Evolutionary conservation across 805 yeast genomes (phyloP), one percentile per base, ranked within the genome.

Genomic region (Candida nemodendra): DNA sequence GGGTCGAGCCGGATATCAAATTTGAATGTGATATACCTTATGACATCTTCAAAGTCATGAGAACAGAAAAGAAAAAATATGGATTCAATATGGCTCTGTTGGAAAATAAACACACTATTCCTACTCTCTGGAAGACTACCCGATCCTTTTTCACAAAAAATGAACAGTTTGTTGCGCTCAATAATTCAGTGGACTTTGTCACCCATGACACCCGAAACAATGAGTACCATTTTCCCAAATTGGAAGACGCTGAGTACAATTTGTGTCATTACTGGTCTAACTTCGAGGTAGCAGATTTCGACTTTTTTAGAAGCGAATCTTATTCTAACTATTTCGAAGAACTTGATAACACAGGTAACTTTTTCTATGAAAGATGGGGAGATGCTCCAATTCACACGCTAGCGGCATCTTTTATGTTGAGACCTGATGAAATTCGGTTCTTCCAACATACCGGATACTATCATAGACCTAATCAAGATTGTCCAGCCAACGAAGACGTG

Each of bases 331-430:
- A 70, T 58, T 81, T 81, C 52, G 69, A 78, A 24, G 53, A 64
- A 42, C 65, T 81, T 42, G 88, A 81, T 58, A 51, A 65, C 35
- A 68, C 76, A 2, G 85, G 85, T 18, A 83, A 84, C 30, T 81
- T 81, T 61, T 81, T 79, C 61, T 81, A 81, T 60, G 86, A 81
- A 59, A 68, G 88, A 59, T 81, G 88, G 88, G 88, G 88, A 18
- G 88, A 81, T 59, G 88, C 88, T 0, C 87, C 87, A 3, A 72
- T 81, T 30, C 88, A 81, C 58, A 72, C 85, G 3, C 65, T 81
- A 42, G 88, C 81, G 4, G 82, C 73, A 3, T 66, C 81, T 1
- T 65, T 76, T 42, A 67, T 81, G 56, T 52, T 78, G 40, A 28
- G 39, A 8, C 70, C 64, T 41, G 69, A 68, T 18, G 65, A 76